Percentiles rank a stretch among this genome's conserved stretches.
Evolutionary conservation across 768 basidiomycete genomes (phyloP).

Genomic region (Albatrellus ellisii): DNA sequence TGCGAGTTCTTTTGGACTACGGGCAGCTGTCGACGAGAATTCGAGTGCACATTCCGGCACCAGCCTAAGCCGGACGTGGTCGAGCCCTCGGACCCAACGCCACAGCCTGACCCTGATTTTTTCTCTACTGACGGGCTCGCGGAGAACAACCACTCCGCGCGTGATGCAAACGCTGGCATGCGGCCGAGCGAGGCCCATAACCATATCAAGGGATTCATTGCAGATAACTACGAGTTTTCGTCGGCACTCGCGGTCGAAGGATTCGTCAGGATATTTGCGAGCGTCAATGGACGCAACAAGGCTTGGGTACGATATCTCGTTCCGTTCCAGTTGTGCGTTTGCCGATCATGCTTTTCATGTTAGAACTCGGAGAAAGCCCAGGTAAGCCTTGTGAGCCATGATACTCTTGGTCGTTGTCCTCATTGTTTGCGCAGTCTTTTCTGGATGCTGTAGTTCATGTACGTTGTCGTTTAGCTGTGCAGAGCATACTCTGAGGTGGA

Average conservation of each 20-base stretch:
- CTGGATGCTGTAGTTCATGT: slow-evolving; percentile 16
- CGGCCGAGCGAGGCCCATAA: slow-evolving; percentile 18
- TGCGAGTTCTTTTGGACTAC: slow-evolving; percentile 19
- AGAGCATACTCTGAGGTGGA: no score
- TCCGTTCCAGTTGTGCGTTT: background rate
- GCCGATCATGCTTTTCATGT: slow-evolving; percentile 1
- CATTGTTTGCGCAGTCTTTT: slow-evolving; percentile 13
- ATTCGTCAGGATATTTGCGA: slow-evolving; percentile 17
- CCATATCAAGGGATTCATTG: slow-evolving; percentile 15
- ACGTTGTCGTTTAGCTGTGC: background rate
- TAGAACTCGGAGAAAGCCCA: slow-evolving; percentile 19
- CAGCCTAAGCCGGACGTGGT: slow-evolving; percentile 5
- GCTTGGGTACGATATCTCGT: slow-evolving; percentile 14
- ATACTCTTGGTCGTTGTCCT: no score
- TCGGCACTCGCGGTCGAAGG: slow-evolving; percentile 14
- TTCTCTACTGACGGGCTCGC: slow-evolving; percentile 15
- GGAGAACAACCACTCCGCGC: slow-evolving; percentile 8
- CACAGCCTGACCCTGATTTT: slow-evolving; percentile 10
- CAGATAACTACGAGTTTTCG: slow-evolving; percentile 16
- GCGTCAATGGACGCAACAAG: slow-evolving; percentile 15
- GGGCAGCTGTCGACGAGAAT: slow-evolving; percentile 16
- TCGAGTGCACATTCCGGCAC: slow-evolving; percentile 20
- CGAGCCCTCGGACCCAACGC: background rate
- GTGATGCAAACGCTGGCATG: slow-evolving; percentile 6
- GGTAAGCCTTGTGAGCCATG: no score